Conservation (phyloP, 495 filamentous ascomycete species). For the Xylaria castorea region DNA sequence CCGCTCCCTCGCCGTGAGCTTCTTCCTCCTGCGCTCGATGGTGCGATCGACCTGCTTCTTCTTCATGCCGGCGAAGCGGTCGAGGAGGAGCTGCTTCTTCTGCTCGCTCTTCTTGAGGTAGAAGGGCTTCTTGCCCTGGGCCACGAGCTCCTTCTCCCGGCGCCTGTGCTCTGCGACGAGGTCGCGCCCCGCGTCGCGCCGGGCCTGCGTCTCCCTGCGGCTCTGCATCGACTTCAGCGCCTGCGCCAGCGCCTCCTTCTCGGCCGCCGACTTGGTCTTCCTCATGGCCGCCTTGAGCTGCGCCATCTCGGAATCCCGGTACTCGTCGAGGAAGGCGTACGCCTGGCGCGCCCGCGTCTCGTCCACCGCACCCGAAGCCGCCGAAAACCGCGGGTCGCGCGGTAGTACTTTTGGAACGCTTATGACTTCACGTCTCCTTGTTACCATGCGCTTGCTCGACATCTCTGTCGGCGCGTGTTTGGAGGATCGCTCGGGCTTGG, state of each 20-base stretch:
- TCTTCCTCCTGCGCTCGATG: conserved; percentile 85
- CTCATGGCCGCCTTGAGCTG: conserved; percentile 69
- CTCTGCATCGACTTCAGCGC: conserved; percentile 73
- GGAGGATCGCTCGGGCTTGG: conserved; percentile 59
- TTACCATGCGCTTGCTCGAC: conserved; percentile 81
- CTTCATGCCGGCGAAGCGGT: conserved; percentile 81
- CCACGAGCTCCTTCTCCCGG: conserved; percentile 82
- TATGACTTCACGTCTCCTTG: conserved; percentile 76
- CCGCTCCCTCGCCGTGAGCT: conserved; percentile 78
- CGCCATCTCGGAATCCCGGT: conserved; percentile 78
- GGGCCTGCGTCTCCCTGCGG: conserved; percentile 67
- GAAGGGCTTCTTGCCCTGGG: conserved; percentile 85
- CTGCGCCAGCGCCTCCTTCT: conserved; percentile 70
- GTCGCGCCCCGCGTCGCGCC: conserved; percentile 69
- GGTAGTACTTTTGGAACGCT: conserved; percentile 56
- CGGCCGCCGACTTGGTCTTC: conserved; percentile 65
- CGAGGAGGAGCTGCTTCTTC: conserved; percentile 80
- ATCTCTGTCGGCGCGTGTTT: conserved; percentile 89
- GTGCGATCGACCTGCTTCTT: conserved; percentile 78
- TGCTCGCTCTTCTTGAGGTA: conserved; percentile 89
- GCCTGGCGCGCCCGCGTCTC: conserved; percentile 64
- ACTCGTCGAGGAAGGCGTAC: conserved; percentile 87
- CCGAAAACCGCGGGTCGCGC: conserved; percentile 90
- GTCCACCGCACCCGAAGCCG: conserved; percentile 48
- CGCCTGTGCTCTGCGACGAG: conserved; percentile 75